Percentiles rank a stretch among this genome's conserved stretches.
Conservation (phyloP, 768 basidiomycete species). For the Goffeauzyma gilvescens region DNA sequence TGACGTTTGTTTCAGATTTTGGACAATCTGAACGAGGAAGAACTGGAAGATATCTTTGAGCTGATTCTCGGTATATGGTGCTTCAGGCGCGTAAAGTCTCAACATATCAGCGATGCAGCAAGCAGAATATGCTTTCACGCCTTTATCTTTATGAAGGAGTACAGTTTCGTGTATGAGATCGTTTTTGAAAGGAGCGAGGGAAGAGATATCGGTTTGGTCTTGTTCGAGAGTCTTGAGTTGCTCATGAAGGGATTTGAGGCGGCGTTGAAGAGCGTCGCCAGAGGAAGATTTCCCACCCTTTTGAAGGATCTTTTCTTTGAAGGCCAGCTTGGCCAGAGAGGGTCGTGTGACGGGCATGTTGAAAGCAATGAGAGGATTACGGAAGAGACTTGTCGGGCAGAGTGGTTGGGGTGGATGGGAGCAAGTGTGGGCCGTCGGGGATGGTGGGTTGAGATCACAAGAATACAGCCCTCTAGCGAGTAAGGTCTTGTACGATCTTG, state of each 20-base stretch:
- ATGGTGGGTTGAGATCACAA: not conserved
- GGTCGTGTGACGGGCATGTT: constrained; percentile 3
- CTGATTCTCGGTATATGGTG: constrained; percentile 75
- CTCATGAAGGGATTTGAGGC: constrained; percentile 42
- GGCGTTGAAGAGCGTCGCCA: constrained; percentile 63
- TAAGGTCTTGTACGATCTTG: no score
- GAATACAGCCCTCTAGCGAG: not conserved
- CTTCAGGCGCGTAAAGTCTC: constrained; percentile 84
- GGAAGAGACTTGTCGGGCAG: not conserved
- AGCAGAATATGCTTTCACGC: constrained; percentile 83
- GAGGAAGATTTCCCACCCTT: constrained; percentile 56
- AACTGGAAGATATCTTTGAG: constrained; percentile 87
- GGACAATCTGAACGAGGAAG: constrained; percentile 68
- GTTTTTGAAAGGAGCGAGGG: constrained; percentile 49
- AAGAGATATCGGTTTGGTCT: constrained; percentile 56
- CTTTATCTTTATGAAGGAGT: constrained; percentile 82
- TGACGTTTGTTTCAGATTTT: constrained; percentile 44
- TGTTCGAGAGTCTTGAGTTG: constrained; percentile 64
- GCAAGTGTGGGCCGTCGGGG: not conserved
- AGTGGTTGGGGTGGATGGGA: not conserved
- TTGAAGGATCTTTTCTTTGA: constrained; percentile 56
- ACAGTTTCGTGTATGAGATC: constrained; percentile 64
- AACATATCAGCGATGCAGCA: constrained; percentile 90
- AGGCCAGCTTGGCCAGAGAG: constrained; percentile 30
- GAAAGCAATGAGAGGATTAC: no score